These are phyloP conservation scores for Fusarium sp. DNA, from an alignment of 2,329 filamentous ascomycete species.

Conservation along the genomic window DNA sequence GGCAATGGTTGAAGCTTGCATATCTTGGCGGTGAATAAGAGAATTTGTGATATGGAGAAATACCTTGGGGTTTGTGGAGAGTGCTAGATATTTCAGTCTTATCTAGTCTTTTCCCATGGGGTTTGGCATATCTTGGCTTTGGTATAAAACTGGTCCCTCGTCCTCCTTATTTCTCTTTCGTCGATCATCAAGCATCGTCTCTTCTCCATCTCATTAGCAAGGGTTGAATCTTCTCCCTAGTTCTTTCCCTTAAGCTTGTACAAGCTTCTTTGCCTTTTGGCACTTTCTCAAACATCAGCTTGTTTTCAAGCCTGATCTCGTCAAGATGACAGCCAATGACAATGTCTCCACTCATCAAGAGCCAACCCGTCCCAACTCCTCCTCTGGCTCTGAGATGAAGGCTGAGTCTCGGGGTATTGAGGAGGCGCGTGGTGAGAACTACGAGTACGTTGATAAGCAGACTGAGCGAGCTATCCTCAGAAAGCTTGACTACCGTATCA, in stretches of 20 bases:
- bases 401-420: constrained; percentile 26
- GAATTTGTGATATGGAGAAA: constrained; percentile 11
- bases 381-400: constrained; percentile 32
- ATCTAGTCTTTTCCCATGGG: constrained; percentile 6
- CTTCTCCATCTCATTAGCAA: background rate
- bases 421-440: constrained; percentile 28
- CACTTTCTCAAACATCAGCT: background rate
- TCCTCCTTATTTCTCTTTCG: background rate
- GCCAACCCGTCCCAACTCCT: constrained; percentile 27
- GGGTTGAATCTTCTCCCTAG: background rate
- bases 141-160: constrained; percentile 8
- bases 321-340: constrained; percentile 20
- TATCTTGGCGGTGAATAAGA: constrained; percentile 17
- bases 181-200: constrained; percentile 4
- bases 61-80: background rate
- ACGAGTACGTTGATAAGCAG: constrained; percentile 35
- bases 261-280: background rate
- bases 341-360: constrained; percentile 13
- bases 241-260: background rate
- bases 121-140: constrained; percentile 20
- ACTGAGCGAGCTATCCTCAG: constrained; percentile 39
- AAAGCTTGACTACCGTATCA: constrained; percentile 51
- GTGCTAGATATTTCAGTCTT: background rate
- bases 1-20: constrained; percentile 23
- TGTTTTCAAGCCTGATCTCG: background rate